These are phyloP conservation scores for Trypanosoma conorhini DNA, from an alignment of 208 protist species.

Conservation along the genomic window DNA sequence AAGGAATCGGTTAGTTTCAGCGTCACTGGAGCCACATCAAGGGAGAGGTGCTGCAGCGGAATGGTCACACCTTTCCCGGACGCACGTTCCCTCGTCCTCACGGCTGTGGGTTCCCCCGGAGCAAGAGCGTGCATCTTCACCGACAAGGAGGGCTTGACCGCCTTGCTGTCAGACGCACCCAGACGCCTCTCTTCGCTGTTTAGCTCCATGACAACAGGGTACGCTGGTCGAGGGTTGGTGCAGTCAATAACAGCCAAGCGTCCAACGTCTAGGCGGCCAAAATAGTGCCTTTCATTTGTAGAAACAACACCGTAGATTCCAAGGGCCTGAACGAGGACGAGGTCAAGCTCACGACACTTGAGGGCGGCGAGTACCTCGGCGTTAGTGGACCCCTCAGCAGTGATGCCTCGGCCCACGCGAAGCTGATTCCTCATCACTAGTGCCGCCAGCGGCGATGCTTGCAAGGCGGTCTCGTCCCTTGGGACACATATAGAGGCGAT, in stretches of 20 bases:
- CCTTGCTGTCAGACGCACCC: neutral
- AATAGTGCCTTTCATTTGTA: constrained; percentile 50
- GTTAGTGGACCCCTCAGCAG: constrained; percentile 25
- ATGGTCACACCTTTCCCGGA: constrained; percentile 21
- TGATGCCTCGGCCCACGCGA: constrained; percentile 7
- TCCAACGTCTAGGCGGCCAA: constrained; percentile 43
- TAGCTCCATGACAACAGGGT: constrained; percentile 35
- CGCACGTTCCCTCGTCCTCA: neutral
- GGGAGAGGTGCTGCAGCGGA: constrained; percentile 37
- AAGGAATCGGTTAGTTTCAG: constrained; percentile 61
- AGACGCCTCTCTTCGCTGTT: constrained; percentile 6
- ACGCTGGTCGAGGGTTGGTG: constrained; percentile 42
- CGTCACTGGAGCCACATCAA: constrained; percentile 38
- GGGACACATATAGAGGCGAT: constrained; percentile 37
- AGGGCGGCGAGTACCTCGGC: constrained; percentile 29
- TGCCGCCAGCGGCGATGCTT: constrained; percentile 31
- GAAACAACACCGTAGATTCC: constrained; percentile 43
- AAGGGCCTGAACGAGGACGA: constrained; percentile 48
- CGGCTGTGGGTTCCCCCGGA: neutral
- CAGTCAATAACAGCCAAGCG: constrained; percentile 61
- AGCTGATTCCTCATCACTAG: constrained; percentile 24
- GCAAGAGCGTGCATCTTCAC: constrained; percentile 14
- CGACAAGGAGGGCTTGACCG: constrained; percentile 16
- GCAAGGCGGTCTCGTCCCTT: constrained; percentile 28
- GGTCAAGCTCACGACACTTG: constrained; percentile 48